Percentiles rank a stretch among this genome's conserved stretches.
These are phyloP conservation scores for Apiotrichum gracile DNA, from an alignment of 1,284 basidiomycete species.

Conservation along the genomic window DNA sequence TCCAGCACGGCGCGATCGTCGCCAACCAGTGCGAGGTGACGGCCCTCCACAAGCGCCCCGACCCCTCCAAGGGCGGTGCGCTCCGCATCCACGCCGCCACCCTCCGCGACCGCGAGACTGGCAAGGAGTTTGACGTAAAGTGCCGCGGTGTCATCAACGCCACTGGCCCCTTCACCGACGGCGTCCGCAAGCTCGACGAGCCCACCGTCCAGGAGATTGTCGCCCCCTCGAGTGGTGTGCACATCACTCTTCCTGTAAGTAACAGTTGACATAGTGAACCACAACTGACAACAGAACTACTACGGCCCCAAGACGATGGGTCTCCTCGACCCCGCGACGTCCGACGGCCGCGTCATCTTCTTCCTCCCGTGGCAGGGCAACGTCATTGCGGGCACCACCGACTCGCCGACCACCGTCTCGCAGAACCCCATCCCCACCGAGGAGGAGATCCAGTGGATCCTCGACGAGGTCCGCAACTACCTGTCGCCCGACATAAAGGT, in stretches of 20 bases:
- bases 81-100: constrained; percentile 67
- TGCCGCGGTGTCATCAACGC: constrained; percentile 95
- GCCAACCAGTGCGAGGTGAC: constrained; percentile 89
- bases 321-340: constrained; percentile 88
- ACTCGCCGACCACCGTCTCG: constrained; percentile 71
- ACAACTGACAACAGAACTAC: constrained; percentile 59
- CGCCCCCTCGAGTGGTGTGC: constrained; percentile 84
- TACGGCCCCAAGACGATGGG: constrained; percentile 95
- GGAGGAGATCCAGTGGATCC: constrained; percentile 93
- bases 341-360: constrained; percentile 96
- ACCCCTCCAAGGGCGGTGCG: constrained; percentile 50
- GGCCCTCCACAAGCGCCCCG: constrained; percentile 61
- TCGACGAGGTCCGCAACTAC: constrained; percentile 80
- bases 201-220: constrained; percentile 79
- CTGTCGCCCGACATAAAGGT: constrained; percentile 89
- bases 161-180: constrained; percentile 90
- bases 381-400: constrained; percentile 95
- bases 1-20: constrained; percentile 82
- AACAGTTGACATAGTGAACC: background rate
- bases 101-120: constrained; percentile 73
- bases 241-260: constrained; percentile 77
- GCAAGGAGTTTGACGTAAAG: constrained; percentile 69
- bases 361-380: constrained; percentile 98
- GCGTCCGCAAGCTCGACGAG: constrained; percentile 79
- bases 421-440: constrained; percentile 79